Conservation (phyloP, 345 rosid genomes). For the Brassica carinata region DNA sequence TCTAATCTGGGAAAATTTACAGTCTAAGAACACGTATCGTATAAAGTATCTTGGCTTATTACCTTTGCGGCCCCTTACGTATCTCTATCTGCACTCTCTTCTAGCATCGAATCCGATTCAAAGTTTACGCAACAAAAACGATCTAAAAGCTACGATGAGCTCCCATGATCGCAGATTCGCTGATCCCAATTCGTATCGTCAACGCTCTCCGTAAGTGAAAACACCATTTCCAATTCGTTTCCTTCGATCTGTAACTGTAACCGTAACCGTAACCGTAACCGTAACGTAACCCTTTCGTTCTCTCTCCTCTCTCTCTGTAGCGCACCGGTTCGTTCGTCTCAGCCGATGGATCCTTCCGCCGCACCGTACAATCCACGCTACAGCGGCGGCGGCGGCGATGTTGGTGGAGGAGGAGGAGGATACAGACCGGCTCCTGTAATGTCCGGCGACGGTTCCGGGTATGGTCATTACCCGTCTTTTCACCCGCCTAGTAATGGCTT, state of each 20-base stretch:
- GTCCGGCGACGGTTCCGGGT: background rate
- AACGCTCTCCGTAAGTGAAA: background rate
- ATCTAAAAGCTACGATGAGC: background rate
- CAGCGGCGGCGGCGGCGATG: background rate
- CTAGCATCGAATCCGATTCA: background rate
- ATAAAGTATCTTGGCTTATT: background rate
- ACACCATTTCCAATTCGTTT: background rate
- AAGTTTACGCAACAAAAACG: background rate
- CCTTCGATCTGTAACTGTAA: background rate
- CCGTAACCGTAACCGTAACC: background rate
- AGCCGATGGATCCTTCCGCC: constrained; percentile 4
- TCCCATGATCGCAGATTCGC: background rate
- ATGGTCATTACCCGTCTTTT: background rate
- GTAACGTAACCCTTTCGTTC: background rate
- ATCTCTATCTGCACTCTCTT: background rate
- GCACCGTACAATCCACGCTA: constrained; percentile 1
- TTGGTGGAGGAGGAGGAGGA: background rate
- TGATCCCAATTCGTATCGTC: background rate
- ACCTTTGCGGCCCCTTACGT: background rate
- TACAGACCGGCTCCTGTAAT: background rate
- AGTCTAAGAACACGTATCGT: background rate
- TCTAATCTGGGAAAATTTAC: constrained; percentile 27
- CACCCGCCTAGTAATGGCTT: background rate
- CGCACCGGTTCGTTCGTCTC: background rate
- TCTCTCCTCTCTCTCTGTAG: background rate